Evolutionary conservation across 805 yeast species (phyloP).

Genomic region (Hanseniaspora singularis): DNA sequence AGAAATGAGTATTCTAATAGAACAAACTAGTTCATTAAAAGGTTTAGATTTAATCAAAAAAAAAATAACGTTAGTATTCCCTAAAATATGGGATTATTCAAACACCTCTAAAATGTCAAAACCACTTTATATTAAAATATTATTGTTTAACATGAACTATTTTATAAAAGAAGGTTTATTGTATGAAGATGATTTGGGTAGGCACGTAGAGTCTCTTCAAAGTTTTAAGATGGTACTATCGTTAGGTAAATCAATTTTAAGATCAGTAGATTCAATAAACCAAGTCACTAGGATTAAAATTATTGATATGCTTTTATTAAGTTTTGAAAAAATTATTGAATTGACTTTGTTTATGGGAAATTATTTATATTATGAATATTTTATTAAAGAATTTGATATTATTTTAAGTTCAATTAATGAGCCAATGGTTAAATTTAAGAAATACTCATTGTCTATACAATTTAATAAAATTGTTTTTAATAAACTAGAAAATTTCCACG

Average conservation of each 20-base stretch:
- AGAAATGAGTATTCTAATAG: neutral
- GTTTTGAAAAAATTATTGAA: slow-evolving; percentile 34
- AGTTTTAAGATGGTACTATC: slow-evolving; percentile 41
- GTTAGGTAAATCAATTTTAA: slow-evolving; percentile 41
- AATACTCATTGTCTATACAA: slow-evolving; percentile 9
- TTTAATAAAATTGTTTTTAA: slow-evolving; percentile 11
- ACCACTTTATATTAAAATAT: slow-evolving; percentile 13
- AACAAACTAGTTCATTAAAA: neutral
- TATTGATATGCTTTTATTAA: slow-evolving; percentile 27
- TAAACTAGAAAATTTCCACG: slow-evolving; percentile 3
- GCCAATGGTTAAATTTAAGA: slow-evolving; percentile 22
- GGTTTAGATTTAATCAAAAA: slow-evolving; percentile 16
- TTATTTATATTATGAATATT: slow-evolving; percentile 47
- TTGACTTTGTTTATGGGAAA: slow-evolving; percentile 40
- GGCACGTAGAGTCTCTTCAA: slow-evolving; percentile 22
- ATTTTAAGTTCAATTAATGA: slow-evolving; percentile 27
- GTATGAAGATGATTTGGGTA: slow-evolving; percentile 12
- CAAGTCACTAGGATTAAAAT: slow-evolving; percentile 32
- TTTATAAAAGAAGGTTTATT: slow-evolving; percentile 7
- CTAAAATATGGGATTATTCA: slow-evolving; percentile 23
- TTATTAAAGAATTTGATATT: slow-evolving; percentile 38
- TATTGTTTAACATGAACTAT: slow-evolving; percentile 24
- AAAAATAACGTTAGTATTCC: slow-evolving; percentile 17
- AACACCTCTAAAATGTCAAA: slow-evolving; percentile 20
- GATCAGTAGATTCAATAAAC: slow-evolving; percentile 26